Evolutionary conservation across 176 grass and related monocot genomes (phyloP).

Genomic region (Lolium rigidum): DNA sequence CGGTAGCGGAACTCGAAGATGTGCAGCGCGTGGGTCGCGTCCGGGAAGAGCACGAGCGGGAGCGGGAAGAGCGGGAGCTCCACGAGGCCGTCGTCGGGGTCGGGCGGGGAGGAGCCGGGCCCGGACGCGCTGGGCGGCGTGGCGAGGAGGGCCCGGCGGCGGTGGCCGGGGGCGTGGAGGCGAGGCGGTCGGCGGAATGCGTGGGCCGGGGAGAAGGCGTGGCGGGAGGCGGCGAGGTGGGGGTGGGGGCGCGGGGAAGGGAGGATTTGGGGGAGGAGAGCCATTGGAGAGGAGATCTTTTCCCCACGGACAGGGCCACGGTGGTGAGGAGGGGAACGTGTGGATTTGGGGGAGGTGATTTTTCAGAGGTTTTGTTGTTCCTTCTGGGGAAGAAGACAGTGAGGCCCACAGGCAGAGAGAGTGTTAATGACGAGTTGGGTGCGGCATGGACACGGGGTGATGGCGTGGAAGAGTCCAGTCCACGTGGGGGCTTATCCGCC

Average conservation of each 20-base stretch:
- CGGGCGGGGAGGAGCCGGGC: conserved; percentile 20
- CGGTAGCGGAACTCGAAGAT: conserved; percentile 99
- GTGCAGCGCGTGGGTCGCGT: conserved; percentile 78
- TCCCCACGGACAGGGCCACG: not conserved
- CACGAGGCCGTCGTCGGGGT: conserved; percentile 62
- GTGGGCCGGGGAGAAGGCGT: conserved; percentile 18
- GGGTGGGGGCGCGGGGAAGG: conserved; percentile 49
- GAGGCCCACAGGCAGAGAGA: conserved; percentile 21
- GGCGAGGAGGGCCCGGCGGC: conserved; percentile 27
- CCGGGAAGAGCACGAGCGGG: conserved; percentile 95
- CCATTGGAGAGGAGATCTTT: conserved; percentile 48
- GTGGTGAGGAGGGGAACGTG: conserved; percentile 38
- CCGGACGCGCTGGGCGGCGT: conserved; percentile 27
- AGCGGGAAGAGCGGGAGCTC: conserved; percentile 94
- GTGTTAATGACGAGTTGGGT: not conserved
- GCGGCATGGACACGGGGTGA: not conserved
- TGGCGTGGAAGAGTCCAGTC: conserved; percentile 47
- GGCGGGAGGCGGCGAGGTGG: conserved; percentile 18
- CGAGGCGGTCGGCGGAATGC: conserved; percentile 54
- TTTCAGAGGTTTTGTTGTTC: conserved; percentile 28
- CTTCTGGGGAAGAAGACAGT: not conserved
- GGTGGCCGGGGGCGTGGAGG: conserved; percentile 31
- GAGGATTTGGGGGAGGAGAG: conserved; percentile 73
- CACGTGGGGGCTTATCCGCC: conserved; percentile 63
- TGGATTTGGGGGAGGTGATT: conserved; percentile 44